These are phyloP conservation scores for Neurospora sp. DNA, from an alignment of 495 filamentous ascomycete species.

Conservation along the genomic window DNA sequence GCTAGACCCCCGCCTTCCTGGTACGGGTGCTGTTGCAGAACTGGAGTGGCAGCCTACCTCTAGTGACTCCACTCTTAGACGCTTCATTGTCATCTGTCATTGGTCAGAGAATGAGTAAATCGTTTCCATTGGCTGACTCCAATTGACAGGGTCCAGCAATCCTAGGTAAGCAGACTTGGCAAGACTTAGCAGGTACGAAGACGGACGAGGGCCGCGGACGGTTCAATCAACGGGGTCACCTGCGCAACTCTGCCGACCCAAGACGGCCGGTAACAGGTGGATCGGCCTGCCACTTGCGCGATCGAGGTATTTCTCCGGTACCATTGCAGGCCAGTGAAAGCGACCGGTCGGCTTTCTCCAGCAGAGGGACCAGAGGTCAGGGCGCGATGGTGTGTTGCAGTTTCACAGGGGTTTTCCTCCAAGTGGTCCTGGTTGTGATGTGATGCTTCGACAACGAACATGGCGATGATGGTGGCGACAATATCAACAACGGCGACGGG, in stretches of 20 bases:
- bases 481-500: neutral
- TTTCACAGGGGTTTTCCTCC: neutral
- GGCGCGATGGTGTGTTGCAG: neutral
- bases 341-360: neutral
- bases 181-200: neutral
- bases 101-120: neutral
- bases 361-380: neutral
- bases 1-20: no score
- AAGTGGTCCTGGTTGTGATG: neutral
- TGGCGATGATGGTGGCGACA: neutral
- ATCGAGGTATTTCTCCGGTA: conserved; percentile 19
- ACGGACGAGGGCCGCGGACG: neutral
- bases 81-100: neutral
- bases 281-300: conserved; percentile 13
- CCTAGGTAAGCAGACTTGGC: neutral
- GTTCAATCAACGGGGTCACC: neutral
- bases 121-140: neutral
- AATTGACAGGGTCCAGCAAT: neutral
- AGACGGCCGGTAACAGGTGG: neutral
- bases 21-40: neutral
- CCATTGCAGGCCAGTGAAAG: conserved; percentile 9
- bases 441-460: neutral
- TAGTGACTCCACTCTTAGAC: neutral
- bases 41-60: neutral
- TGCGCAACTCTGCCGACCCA: neutral